A percentile compares a stretch with the other conserved stretches of the same genome.
phyloP scores from a whole-genome alignment of 352 stramenopile genomes.

The Globisporangium echinulatum region DNA sequence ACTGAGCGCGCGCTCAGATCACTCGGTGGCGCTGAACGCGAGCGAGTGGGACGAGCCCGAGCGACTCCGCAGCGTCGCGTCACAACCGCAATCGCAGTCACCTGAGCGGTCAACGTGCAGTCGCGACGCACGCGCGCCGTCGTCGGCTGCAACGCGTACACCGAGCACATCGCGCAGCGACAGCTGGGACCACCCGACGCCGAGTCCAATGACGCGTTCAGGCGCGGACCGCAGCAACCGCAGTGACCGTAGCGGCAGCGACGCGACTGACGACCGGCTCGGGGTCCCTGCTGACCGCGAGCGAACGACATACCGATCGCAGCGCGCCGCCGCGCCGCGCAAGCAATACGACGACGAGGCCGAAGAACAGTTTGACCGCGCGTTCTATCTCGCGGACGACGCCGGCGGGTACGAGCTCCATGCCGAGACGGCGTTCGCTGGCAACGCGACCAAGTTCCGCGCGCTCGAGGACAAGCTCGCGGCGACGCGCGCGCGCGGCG shows the following conservation, averaged over 20 bases:
- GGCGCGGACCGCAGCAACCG: neutral
- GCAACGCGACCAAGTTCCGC: constrained; percentile 87
- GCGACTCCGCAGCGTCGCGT: constrained; percentile 45
- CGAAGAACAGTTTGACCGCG: constrained; percentile 91
- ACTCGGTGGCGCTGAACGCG: constrained; percentile 27
- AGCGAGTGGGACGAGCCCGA: constrained; percentile 81
- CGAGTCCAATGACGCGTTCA: constrained; percentile 25
- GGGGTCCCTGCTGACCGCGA: neutral
- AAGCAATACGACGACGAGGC: constrained; percentile 73
- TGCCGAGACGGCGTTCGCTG: constrained; percentile 87
- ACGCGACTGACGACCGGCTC: constrained; percentile 7
- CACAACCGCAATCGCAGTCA: neutral
- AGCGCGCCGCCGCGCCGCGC: constrained; percentile 34
- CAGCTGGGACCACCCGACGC: constrained; percentile 41
- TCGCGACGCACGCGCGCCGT: neutral
- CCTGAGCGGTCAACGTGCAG: constrained; percentile 1
- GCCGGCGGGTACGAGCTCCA: constrained; percentile 43
- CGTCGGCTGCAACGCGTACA: constrained; percentile 10
- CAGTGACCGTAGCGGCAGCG: constrained; percentile 7
- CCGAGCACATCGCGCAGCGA: constrained; percentile 17
- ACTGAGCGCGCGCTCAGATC: constrained; percentile 22
- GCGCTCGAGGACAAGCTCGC: constrained; percentile 88
- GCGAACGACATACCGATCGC: constrained; percentile 1
- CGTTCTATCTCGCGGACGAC: constrained; percentile 95
- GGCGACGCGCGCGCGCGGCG: constrained; percentile 65